Base-by-base conservation (phyloP, 345 rosid species). In the Camelina hispida region DNA sequence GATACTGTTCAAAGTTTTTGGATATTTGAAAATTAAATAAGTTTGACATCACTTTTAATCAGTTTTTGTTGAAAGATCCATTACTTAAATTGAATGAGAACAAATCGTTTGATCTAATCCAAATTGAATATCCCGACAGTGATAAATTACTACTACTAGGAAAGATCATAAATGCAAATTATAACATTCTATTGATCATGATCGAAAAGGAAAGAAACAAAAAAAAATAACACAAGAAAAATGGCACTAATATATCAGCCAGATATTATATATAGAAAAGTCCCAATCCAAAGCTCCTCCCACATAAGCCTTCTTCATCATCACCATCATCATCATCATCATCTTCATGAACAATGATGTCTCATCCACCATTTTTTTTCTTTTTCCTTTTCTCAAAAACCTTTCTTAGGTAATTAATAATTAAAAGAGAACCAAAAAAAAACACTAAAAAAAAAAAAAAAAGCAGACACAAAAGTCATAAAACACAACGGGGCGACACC, bases 151-250 rank as follows among this genome's bases (percentile, higher is more conserved):
- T 30, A n/a, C n/a, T n/a, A n/a, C n/a, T 20, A 42, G 7, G 43
- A 18, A 7, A 34, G 9, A 34, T 34, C 37, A 53, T 76, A 62
- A 61, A 69, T 44, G 69, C 65, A 76, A 63, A 63, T 47, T 47
- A 65, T 77, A 64, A 71, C 72, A 71, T 77, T 77, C 80, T 77
- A 71, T 70, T 63, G 53, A 70, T 46, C 18, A 46, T 63, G 75
- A 64, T 64, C 32, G 37, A 64, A 77, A 57, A 30, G 34, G n/a
- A 50, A 57, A 32, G 15, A 9, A 10, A 28, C 0, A 28, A 28
- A 28, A 28, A 3, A 28, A 28, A 28, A 48, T 18, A 2, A 8
- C 66, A 77, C 72, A 77, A 38, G 67, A 63, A 48, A 71, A 64
- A 48, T 30, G 76, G 62, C 71, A 71, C 63, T 43, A 67, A 72